A percentile compares a stretch with the other conserved stretches of the same genome.
These are phyloP conservation scores for Cyclotella baltica DNA, from an alignment of 108 stramenopile species.

Conservation along the genomic window DNA sequence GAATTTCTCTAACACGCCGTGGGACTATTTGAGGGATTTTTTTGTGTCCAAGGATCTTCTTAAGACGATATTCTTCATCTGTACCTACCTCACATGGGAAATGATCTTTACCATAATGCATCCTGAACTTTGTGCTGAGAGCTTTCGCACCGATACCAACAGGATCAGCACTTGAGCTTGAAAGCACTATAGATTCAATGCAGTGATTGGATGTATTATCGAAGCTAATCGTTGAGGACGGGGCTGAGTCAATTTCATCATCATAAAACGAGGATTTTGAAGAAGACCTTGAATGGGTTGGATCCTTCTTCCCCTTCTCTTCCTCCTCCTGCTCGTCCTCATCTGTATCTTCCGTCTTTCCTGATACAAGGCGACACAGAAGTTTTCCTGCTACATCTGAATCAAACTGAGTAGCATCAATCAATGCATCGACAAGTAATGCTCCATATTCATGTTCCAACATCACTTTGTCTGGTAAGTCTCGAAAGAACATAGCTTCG, in stretches of 20 bases:
- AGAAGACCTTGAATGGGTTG: neutral
- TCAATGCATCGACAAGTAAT: slow-evolving; percentile 64
- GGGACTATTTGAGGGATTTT: slow-evolving; percentile 69
- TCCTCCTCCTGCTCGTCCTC: slow-evolving; percentile 50
- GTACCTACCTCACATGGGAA: slow-evolving; percentile 70
- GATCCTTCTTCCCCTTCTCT: slow-evolving; percentile 23
- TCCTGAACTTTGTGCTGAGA: slow-evolving; percentile 72
- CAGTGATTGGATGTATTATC: slow-evolving; percentile 48
- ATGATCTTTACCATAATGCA: slow-evolving; percentile 64
- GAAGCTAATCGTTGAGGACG: slow-evolving; percentile 24
- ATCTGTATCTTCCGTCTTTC: slow-evolving; percentile 46
- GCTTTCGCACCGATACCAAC: slow-evolving; percentile 86
- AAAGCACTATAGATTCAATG: slow-evolving; percentile 79
- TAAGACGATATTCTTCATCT: slow-evolving; percentile 69
- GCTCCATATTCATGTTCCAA: slow-evolving; percentile 49
- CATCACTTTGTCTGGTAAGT: slow-evolving; percentile 50
- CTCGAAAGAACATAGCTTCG: slow-evolving; percentile 49
- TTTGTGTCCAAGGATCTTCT: slow-evolving; percentile 55
- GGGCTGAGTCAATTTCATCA: slow-evolving; percentile 13
- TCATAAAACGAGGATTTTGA: slow-evolving; percentile 29
- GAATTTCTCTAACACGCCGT: slow-evolving; percentile 57
- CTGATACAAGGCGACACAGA: slow-evolving; percentile 65
- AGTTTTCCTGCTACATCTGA: slow-evolving; percentile 66
- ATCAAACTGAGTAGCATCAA: slow-evolving; percentile 60
- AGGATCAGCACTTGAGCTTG: slow-evolving; percentile 59